Evolutionary conservation across 177 flowering plant species (phyloP).

Genomic region (Vitis hybrid): DNA sequence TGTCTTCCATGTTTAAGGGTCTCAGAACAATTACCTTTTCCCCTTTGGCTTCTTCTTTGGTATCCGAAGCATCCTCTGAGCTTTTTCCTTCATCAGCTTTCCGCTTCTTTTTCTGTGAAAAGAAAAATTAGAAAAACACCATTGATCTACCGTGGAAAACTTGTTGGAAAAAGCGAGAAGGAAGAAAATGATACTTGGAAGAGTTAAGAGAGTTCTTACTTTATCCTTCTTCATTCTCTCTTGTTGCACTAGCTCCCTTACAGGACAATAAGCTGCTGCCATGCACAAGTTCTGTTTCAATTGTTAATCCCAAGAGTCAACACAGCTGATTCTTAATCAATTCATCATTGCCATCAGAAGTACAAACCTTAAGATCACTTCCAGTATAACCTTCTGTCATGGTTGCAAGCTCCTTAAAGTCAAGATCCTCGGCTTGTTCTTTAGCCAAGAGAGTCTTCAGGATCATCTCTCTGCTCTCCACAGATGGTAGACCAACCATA

Average conservation of each 20-base stretch:
- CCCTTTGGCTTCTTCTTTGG: constrained; percentile 44
- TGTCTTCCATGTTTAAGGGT: constrained; percentile 84
- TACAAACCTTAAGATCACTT: constrained; percentile 51
- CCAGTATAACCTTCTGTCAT: constrained; percentile 58
- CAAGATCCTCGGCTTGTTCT: constrained; percentile 37
- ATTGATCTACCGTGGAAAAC: background rate
- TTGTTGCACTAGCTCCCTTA: constrained; percentile 81
- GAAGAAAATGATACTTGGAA: background rate
- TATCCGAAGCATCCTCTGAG: constrained; percentile 37
- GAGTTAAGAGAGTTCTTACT: constrained; percentile 34
- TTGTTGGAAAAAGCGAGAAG: background rate
- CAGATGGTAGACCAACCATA: constrained; percentile 53
- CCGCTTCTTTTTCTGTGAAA: constrained; percentile 58
- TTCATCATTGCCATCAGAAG: background rate
- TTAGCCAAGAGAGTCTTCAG: constrained; percentile 44
- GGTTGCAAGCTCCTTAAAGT: constrained; percentile 42
- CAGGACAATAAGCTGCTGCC: constrained; percentile 95
- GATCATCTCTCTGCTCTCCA: constrained; percentile 48
- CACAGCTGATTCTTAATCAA: background rate
- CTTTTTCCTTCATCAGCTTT: constrained; percentile 47
- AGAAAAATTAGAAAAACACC: background rate
- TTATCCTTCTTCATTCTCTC: constrained; percentile 64
- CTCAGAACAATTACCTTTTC: constrained; percentile 58
- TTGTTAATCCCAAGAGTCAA: background rate
- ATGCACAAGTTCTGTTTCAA: constrained; percentile 80